Conservation (phyloP, 257 asterid species). For the Linderniella brevidens region DNA sequence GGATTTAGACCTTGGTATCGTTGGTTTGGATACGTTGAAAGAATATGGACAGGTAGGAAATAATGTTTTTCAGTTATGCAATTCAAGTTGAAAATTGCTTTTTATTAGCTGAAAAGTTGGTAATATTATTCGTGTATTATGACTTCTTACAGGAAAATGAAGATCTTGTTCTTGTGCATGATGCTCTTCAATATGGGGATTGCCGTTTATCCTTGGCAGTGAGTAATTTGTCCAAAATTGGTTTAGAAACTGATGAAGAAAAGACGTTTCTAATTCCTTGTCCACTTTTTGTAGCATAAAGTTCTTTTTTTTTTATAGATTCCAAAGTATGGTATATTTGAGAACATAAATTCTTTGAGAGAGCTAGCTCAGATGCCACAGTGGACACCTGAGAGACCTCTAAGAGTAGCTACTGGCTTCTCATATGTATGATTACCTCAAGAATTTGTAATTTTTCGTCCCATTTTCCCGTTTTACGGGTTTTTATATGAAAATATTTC, state of each 20-base stretch:
- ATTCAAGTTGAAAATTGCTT: not conserved
- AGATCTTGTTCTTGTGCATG: slow-evolving; percentile 89
- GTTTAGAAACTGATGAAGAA: not conserved
- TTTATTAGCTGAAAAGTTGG: not conserved
- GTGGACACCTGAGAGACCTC: slow-evolving; percentile 89
- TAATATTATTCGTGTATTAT: slow-evolving; percentile 8
- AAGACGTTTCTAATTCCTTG: not conserved
- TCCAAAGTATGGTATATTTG: slow-evolving; percentile 64
- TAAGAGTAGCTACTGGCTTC: slow-evolving; percentile 92
- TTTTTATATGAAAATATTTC: no score
- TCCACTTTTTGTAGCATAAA: slow-evolving; percentile 3
- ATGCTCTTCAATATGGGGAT: slow-evolving; percentile 82
- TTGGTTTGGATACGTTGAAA: slow-evolving; percentile 70
- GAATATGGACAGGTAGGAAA: slow-evolving; percentile 72
- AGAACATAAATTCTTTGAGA: slow-evolving; percentile 49
- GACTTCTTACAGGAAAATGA: slow-evolving; percentile 46
- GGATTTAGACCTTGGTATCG: slow-evolving; percentile 95
- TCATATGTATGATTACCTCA: slow-evolving; percentile 1
- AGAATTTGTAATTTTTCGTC: not conserved
- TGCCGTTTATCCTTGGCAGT: slow-evolving; percentile 90
- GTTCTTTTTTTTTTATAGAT: slow-evolving; percentile 28
- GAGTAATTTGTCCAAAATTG: slow-evolving; percentile 13
- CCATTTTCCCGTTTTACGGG: no score
- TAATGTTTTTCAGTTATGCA: not conserved
- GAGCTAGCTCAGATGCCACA: slow-evolving; percentile 91